These are phyloP conservation scores for Ramaria sp. DNA, from an alignment of 768 basidiomycete genomes.

Conservation along the genomic window DNA sequence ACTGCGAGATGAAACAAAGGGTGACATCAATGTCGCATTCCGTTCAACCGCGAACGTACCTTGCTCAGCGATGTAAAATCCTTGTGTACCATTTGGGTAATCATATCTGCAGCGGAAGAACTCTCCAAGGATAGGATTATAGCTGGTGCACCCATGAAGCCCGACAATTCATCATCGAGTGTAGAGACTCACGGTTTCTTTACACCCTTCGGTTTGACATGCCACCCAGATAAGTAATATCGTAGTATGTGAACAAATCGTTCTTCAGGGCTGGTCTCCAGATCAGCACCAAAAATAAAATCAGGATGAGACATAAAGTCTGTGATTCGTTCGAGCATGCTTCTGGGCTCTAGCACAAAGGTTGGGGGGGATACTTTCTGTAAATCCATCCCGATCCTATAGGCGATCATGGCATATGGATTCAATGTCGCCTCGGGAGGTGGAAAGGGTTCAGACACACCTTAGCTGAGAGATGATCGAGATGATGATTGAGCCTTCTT, in stretches of 20 bases:
- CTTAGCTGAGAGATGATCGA: constrained; percentile 84
- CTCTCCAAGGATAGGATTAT: constrained; percentile 95
- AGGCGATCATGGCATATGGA: constrained; percentile 1
- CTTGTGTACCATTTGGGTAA: constrained; percentile 84
- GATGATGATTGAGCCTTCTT: constrained; percentile 84
- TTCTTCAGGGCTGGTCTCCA: constrained; percentile 75
- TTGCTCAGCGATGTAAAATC: constrained; percentile 96
- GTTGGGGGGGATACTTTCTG: constrained; percentile 88
- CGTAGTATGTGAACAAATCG: constrained; percentile 84
- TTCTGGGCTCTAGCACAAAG: constrained; percentile 94
- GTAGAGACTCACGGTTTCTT: constrained; percentile 87
- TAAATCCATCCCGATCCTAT: constrained; percentile 93
- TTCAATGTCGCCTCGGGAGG: constrained; percentile 3
- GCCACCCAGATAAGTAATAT: constrained; percentile 98
- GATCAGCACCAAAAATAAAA: constrained; percentile 84
- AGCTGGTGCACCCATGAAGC: constrained; percentile 35
- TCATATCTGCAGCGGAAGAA: constrained; percentile 95
- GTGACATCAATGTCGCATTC: not conserved
- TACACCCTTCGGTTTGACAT: constrained; percentile 97
- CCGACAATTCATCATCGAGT: constrained; percentile 2
- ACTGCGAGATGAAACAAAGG: constrained; percentile 33
- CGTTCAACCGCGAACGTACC: constrained; percentile 30
- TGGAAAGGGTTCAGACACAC: constrained; percentile 26
- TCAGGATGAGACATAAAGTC: constrained; percentile 99
- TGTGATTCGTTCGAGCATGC: constrained; percentile 96